Percentiles rank a stretch among this genome's conserved stretches.
Evolutionary conservation across 768 basidiomycete species (phyloP).

Genomic region (Baorangia bicolor): DNA sequence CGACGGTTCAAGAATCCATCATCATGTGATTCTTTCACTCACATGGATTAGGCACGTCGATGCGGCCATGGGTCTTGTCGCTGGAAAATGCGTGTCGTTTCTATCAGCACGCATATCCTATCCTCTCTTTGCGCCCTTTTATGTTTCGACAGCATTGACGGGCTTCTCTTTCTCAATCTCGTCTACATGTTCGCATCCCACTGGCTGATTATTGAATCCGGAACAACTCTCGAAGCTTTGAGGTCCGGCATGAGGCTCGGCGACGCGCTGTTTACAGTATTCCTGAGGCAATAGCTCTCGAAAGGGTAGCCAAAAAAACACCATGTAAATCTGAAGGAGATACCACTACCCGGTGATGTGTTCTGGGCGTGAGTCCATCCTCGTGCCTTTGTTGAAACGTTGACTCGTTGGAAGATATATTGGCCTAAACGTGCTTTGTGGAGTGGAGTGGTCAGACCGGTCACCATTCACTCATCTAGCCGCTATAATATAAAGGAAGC

Average conservation of each 20-base stretch:
- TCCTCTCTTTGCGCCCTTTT: constrained; percentile 79
- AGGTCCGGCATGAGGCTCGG: constrained; percentile 55
- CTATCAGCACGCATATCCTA: constrained; percentile 72
- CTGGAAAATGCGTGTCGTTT: constrained; percentile 78
- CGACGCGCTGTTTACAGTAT: constrained; percentile 43
- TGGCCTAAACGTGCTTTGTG: constrained; percentile 72
- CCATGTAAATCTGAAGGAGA: constrained; percentile 56
- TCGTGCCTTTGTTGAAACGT: constrained; percentile 4
- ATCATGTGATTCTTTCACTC: constrained; percentile 80
- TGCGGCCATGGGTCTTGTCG: constrained; percentile 83
- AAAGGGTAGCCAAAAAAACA: constrained; percentile 65
- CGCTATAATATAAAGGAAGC: constrained; percentile 61
- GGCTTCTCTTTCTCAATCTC: constrained; percentile 70
- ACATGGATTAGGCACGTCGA: constrained; percentile 70
- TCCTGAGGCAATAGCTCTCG: constrained; percentile 60
- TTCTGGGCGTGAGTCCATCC: constrained; percentile 65
- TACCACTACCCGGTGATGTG: constrained; percentile 68
- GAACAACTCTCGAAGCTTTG: constrained; percentile 63
- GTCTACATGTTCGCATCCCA: constrained; percentile 62
- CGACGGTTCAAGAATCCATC: constrained; percentile 75
- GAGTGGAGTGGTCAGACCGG: constrained; percentile 78
- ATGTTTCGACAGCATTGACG: constrained; percentile 62
- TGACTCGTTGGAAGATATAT: constrained; percentile 52
- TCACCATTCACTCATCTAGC: constrained; percentile 75
- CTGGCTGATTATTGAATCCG: constrained; percentile 62